Conservation (phyloP, 345 rosid species). For the Pistacia vera region DNA sequence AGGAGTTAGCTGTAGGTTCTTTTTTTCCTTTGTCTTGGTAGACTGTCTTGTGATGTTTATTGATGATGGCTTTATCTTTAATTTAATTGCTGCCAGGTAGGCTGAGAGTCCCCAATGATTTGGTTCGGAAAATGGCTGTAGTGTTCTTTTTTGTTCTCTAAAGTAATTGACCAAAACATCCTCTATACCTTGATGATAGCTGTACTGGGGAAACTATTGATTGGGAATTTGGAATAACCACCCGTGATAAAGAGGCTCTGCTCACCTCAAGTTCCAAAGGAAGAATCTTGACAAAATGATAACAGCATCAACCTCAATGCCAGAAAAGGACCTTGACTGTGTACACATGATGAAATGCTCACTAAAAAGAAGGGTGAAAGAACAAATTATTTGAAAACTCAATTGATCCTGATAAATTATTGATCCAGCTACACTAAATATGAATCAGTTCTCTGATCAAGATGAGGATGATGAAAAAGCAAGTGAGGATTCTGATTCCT, state of each 20-base stretch:
- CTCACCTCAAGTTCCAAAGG: slow-evolving; percentile 28
- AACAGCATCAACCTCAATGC: slow-evolving; percentile 31
- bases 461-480: slow-evolving; percentile 56
- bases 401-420: slow-evolving; percentile 86
- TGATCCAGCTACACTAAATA: slow-evolving; percentile 72
- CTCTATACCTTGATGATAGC: slow-evolving; percentile 85
- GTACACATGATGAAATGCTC: slow-evolving; percentile 20
- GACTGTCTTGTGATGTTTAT: slow-evolving; percentile 24
- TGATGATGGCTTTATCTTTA: slow-evolving; percentile 19
- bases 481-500: slow-evolving; percentile 68
- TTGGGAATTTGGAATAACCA: slow-evolving; percentile 80
- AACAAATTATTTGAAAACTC: slow-evolving; percentile 45
- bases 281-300: slow-evolving; percentile 36
- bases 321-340: slow-evolving; percentile 29
- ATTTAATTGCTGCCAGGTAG: slow-evolving; percentile 64
- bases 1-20: slow-evolving; percentile 88
- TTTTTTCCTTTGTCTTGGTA: slow-evolving; percentile 25
- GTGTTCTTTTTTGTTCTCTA: slow-evolving; percentile 79
- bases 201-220: slow-evolving; percentile 64
- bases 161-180: slow-evolving; percentile 88
- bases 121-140: slow-evolving; percentile 87
- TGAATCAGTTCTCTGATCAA: slow-evolving; percentile 57
- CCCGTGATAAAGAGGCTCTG: slow-evolving; percentile 31
- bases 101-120: slow-evolving; percentile 77
- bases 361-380: slow-evolving; percentile 37